phyloP scores from a whole-genome alignment of 257 asterid genomes.

The Oldenlandia corymbosa region DNA sequence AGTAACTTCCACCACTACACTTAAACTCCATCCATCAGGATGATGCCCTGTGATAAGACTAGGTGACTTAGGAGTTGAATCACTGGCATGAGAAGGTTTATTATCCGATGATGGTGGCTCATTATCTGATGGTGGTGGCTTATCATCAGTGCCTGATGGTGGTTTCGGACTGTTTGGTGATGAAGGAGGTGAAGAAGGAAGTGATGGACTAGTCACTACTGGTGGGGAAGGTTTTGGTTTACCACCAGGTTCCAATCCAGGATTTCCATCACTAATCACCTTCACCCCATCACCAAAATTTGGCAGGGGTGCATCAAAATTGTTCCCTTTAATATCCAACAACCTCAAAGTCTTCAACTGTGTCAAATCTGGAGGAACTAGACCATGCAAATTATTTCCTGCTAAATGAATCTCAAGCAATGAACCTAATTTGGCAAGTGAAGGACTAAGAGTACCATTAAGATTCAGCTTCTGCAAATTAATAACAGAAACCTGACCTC shows the following conservation, averaged over 20 bases:
- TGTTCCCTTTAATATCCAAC: conserved; percentile 54
- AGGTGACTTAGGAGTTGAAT: conserved; percentile 6
- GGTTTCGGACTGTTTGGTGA: conserved; percentile 11
- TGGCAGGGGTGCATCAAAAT: conserved; percentile 63
- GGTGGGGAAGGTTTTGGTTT: conserved; percentile 17
- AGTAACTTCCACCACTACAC: conserved; percentile 18
- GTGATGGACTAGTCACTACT: conserved; percentile 5
- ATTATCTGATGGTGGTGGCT: conserved; percentile 14
- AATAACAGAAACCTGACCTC: conserved; percentile 44
- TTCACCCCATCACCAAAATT: conserved; percentile 38
- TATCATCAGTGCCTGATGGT: too few species aligned
- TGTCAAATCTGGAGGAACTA: conserved; percentile 48
- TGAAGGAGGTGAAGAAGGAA: conserved; percentile 10
- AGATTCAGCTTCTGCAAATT: conserved; percentile 60
- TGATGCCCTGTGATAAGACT: conserved; percentile 9
- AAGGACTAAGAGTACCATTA: conserved; percentile 67
- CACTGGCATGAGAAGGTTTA: conserved; percentile 19
- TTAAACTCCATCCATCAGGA: conserved; percentile 13
- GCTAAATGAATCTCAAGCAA: conserved; percentile 60
- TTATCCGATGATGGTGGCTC: conserved; percentile 15
- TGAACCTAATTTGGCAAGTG: conserved; percentile 47
- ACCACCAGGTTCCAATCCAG: conserved; percentile 23
- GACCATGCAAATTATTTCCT: conserved; percentile 59
- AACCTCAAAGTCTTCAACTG: conserved; percentile 41
- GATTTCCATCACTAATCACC: conserved; percentile 42